A percentile compares a stretch with the other conserved stretches of the same genome.
phyloP scores from a whole-genome alignment of 306 rosid species.

The Chamaecrista fasciculata region DNA sequence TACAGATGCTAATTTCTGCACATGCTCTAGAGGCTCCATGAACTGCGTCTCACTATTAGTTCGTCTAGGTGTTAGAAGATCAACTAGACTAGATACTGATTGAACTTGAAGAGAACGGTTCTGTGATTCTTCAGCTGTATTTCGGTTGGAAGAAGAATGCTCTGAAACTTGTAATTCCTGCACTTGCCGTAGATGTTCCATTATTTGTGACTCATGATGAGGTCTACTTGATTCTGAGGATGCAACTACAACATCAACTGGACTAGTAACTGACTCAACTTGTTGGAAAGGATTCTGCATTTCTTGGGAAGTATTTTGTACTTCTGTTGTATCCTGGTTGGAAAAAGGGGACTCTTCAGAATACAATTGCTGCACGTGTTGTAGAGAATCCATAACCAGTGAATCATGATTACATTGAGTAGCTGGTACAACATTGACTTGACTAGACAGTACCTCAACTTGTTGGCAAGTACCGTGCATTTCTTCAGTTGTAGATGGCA shows the following conservation, averaged over 20 bases:
- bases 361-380: too few relatives aligned
- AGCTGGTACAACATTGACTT: slow-evolving; percentile 16
- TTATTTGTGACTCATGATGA: slow-evolving; percentile 25
- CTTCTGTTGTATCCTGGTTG: too few relatives aligned
- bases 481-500: slow-evolving; percentile 20
- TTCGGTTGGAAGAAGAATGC: slow-evolving; percentile 19
- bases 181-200: slow-evolving; percentile 27
- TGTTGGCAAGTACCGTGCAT: background rate
- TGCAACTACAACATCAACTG: too few relatives aligned
- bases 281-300: slow-evolving; percentile 19
- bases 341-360: too few relatives aligned
- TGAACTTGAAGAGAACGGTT: too few relatives aligned
- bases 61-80: background rate
- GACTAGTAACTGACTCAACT: slow-evolving; percentile 16
- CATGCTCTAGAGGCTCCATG: too few relatives aligned
- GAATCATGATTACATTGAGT: slow-evolving; percentile 22
- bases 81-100: slow-evolving; percentile 21
- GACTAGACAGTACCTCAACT: slow-evolving; percentile 15
- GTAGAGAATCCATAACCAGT: slow-evolving; percentile 22
- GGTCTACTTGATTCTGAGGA: too few relatives aligned
- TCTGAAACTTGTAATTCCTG: slow-evolving; percentile 8
- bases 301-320: too few relatives aligned
- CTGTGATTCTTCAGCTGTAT: too few relatives aligned
- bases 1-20: too few relatives aligned
- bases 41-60: too few relatives aligned